Evolutionary conservation across 306 rosid species (phyloP), one percentile per base, ranked within the genome.

Genomic region (Oxytropis ochrocephala): DNA sequence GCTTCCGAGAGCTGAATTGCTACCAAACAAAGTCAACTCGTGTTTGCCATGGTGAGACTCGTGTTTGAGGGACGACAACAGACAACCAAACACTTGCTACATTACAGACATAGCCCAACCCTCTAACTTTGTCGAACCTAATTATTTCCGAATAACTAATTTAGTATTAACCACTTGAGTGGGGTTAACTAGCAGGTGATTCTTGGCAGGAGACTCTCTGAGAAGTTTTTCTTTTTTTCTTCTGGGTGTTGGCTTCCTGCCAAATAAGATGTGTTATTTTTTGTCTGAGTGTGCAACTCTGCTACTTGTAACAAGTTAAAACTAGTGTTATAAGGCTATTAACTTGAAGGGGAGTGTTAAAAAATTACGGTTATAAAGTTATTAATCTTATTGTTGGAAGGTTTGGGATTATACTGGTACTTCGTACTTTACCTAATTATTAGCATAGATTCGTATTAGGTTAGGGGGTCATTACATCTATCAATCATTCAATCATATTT

Each of bases 401-500:
- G 46, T 39, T 32, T 72, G 50, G 57, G 43, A 14, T 35, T 58
- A 30, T 57, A 49, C 54, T 27, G 24, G 12, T 27, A 72, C 51
- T 61, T 19, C 69, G 61, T 39, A 41, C 36, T 11, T 42, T 48
- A 41, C 16, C 38, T 41, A 21, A 41, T 64, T 73, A 17, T 41
- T 73, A 8, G 29, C 12, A 10, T 61, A 62, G 16, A 52, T 41
- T 7, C 47, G 17, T 30, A 41, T 52, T 39, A 48, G 29, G 39
- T 55, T 43, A 53, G 65, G 58, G 30, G 11, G 17, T 53, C 16
- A 52, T 64, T 29, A 8, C 50, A 54, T 43, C 65, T 27, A n/a
- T 17, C 74, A 32, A 30, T 74, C 29, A 32, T 74, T 17, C 74
- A 32, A 30, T 74, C 29, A 32, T 74, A 32, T 64, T 53, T 53